These are phyloP conservation scores for Psilocybe tampanensis DNA, from an alignment of 768 basidiomycete species.

Conservation along the genomic window DNA sequence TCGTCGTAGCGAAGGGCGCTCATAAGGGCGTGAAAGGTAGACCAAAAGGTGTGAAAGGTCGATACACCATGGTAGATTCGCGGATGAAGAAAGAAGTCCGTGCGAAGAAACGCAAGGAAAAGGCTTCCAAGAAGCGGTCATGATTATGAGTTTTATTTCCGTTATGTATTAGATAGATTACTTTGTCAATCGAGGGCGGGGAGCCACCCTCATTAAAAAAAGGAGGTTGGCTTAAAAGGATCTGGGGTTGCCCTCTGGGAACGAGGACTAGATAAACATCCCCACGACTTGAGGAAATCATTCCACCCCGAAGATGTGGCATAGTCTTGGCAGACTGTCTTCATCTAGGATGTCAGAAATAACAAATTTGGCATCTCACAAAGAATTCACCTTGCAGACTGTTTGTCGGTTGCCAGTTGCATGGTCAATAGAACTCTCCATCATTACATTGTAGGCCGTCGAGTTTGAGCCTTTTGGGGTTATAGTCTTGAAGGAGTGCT, in stretches of 20 bases:
- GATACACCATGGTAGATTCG: conserved; percentile 92
- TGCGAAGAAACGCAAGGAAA: conserved; percentile 80
- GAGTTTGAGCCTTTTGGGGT: not conserved
- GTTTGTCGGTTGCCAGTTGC: conserved; percentile 26
- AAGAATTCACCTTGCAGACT: conserved; percentile 52
- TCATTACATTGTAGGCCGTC: conserved; percentile 2
- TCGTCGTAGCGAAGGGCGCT: conserved; percentile 90
- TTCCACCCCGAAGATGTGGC: conserved; percentile 45
- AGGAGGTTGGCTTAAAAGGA: not conserved
- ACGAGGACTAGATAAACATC: conserved; percentile 35
- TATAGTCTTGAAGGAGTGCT: conserved; percentile 6
- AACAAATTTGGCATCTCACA: not conserved
- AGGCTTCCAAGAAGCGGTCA: conserved; percentile 57
- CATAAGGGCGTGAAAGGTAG: conserved; percentile 91
- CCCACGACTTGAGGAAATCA: conserved; percentile 34
- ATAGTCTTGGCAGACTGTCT: conserved; percentile 50
- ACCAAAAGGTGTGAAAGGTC: conserved; percentile 94
- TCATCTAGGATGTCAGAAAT: conserved; percentile 5
- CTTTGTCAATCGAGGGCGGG: not conserved
- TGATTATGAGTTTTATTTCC: conserved; percentile 19
- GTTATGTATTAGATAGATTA: not conserved
- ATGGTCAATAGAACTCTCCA: conserved; percentile 17
- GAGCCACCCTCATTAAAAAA: not conserved
- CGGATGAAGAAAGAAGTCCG: conserved; percentile 96
- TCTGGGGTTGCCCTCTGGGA: not conserved